Conservation (phyloP, 805 yeast genomes). For the Ogataea pignaliae region DNA sequence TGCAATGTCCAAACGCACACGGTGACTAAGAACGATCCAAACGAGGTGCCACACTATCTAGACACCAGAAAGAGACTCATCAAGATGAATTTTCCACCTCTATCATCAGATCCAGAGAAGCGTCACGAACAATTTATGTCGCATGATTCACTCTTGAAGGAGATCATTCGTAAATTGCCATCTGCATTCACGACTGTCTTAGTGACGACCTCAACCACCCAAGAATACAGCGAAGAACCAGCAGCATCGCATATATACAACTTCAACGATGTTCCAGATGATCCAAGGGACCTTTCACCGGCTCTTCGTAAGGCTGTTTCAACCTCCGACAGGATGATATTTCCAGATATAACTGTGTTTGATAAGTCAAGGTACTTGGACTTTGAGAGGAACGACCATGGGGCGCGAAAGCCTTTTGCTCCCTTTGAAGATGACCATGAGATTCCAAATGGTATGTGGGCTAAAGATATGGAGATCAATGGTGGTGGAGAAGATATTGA, state of each 20-base stretch:
- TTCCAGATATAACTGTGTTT: conserved; percentile 49
- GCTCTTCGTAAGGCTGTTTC: conserved; percentile 25
- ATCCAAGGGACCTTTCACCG: conserved; percentile 28
- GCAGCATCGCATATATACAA: conserved; percentile 9
- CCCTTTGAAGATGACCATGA: conserved; percentile 21
- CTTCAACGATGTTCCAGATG: conserved; percentile 29
- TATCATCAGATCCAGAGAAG: conserved; percentile 42
- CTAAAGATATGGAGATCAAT: conserved; percentile 19
- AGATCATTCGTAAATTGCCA: conserved; percentile 63
- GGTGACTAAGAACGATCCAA: conserved; percentile 36
- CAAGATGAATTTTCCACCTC: conserved; percentile 48
- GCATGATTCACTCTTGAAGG: conserved; percentile 39
- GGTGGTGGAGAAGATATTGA: conserved; percentile 12
- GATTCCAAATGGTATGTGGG: conserved; percentile 29
- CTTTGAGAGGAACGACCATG: conserved; percentile 49
- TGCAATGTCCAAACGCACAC: conserved; percentile 49
- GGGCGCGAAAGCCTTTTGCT: conserved; percentile 25
- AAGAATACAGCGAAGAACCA: conserved; percentile 13
- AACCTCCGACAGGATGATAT: conserved; percentile 36
- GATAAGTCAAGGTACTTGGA: conserved; percentile 48
- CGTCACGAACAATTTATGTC: conserved; percentile 15
- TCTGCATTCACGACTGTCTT: conserved; percentile 66
- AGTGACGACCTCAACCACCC: conserved; percentile 40
- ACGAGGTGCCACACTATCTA: conserved; percentile 48
- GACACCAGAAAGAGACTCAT: conserved; percentile 65